Evolutionary conservation across 2,329 filamentous ascomycete species (phyloP).

Genomic region (Diaporthe humulicola): DNA sequence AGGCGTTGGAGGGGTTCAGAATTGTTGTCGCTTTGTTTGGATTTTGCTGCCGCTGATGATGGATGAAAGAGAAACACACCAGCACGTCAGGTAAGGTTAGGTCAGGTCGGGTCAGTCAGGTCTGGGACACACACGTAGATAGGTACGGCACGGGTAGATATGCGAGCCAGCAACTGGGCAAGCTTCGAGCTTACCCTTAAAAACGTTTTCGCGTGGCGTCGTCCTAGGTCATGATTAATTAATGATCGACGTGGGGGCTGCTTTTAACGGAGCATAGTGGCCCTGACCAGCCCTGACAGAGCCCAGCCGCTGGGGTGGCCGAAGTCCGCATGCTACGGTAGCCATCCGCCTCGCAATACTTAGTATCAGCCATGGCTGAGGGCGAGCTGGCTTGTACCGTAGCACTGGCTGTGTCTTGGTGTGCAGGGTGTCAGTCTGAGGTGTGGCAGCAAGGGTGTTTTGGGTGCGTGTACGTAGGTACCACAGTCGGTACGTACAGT

Average conservation of each 20-base stretch:
- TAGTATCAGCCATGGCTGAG: background rate
- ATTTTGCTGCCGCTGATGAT: background rate
- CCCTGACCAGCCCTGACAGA: constrained; percentile 1
- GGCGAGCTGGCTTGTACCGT: background rate
- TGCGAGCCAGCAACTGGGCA: background rate
- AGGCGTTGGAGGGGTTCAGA: background rate
- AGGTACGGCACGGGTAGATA: background rate
- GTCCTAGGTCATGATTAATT: constrained; percentile 30
- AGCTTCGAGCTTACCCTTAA: constrained; percentile 24
- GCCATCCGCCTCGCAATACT: constrained; percentile 14
- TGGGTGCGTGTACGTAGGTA: no score
- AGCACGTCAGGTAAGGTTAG: background rate
- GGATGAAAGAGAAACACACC: background rate
- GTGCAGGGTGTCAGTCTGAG: no score
- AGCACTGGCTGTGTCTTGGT: no score
- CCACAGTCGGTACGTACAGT: no score
- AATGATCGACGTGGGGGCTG: constrained; percentile 32
- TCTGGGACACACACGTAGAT: background rate
- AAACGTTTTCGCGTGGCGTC: constrained; percentile 31
- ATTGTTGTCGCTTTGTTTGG: background rate
- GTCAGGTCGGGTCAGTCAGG: no score
- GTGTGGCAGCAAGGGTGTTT: no score
- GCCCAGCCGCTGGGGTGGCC: background rate
- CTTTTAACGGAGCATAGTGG: constrained; percentile 25
- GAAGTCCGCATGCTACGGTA: constrained; percentile 13